A percentile compares a stretch with the other conserved stretches of the same genome.
Evolutionary conservation across 2,329 filamentous ascomycete genomes (phyloP).

Genomic region (Trichothecium sympodiale): DNA sequence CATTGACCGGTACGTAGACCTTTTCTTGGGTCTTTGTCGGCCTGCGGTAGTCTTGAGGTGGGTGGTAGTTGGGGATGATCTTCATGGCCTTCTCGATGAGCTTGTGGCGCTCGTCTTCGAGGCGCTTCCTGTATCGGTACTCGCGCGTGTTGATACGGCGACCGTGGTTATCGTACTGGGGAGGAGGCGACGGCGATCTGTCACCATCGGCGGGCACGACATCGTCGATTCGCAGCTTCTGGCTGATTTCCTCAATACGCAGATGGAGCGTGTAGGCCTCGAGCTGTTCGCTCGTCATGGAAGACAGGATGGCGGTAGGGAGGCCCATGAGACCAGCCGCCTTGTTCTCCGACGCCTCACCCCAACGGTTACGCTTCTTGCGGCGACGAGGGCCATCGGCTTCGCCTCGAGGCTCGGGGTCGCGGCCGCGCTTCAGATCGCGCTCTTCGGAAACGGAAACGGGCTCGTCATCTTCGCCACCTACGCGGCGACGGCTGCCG

Average conservation of each 20-base stretch:
- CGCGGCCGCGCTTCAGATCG: constrained; percentile 78
- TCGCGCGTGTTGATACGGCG: constrained; percentile 98
- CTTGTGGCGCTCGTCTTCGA: constrained; percentile 98
- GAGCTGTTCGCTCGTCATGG: constrained; percentile 97
- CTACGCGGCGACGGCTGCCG: constrained; percentile 74
- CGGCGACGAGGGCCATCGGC: constrained; percentile 73
- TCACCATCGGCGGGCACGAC: constrained; percentile 95
- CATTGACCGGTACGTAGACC: constrained; percentile 99
- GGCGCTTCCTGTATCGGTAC: constrained; percentile 93
- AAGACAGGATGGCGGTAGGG: constrained; percentile 88
- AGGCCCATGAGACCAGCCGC: constrained; percentile 95
- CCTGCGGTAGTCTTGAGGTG: constrained; percentile 94
- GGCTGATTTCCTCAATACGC: constrained; percentile 97
- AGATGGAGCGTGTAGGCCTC: constrained; percentile 95
- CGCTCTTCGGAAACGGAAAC: constrained; percentile 23
- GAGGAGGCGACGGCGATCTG: constrained; percentile 89
- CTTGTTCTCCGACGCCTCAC: constrained; percentile 95
- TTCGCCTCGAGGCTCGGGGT: constrained; percentile 64
- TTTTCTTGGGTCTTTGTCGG: constrained; percentile 99
- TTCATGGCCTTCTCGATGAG: constrained; percentile 99
- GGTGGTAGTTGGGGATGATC: constrained; percentile 98
- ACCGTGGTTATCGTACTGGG: constrained; percentile 98
- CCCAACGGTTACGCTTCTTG: constrained; percentile 99
- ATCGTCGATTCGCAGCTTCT: constrained; percentile 98
- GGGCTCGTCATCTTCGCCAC: constrained; percentile 38